Percentiles rank a stretch among this genome's conserved stretches.
Evolutionary conservation across 768 basidiomycete genomes (phyloP).

Genomic region (Kwoniella europaea): DNA sequence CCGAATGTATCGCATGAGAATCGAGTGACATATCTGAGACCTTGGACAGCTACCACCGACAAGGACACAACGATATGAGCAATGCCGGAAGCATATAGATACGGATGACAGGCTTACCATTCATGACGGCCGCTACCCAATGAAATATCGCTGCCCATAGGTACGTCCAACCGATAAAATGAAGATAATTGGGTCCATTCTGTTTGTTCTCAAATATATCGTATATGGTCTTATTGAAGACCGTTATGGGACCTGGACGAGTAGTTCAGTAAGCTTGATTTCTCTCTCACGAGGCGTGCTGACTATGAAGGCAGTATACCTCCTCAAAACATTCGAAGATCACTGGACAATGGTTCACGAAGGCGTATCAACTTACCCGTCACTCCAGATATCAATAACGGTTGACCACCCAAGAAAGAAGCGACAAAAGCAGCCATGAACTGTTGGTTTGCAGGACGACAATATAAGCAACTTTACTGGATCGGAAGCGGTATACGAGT

Average conservation of each 20-base stretch:
- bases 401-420: constrained; percentile 85
- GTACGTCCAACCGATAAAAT: constrained; percentile 91
- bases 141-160: constrained; percentile 81
- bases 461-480: too few species aligned
- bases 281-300: too few species aligned
- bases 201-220: constrained; percentile 64
- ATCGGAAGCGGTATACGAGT: too few species aligned
- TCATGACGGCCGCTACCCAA: constrained; percentile 77
- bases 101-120: constrained; percentile 63
- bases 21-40: constrained; percentile 81
- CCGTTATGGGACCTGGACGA: constrained; percentile 77
- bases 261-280: background rate
- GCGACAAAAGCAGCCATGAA: constrained; percentile 91
- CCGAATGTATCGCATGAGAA: constrained; percentile 93
- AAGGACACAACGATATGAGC: background rate
- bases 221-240: constrained; percentile 88
- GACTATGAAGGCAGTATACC: too few species aligned
- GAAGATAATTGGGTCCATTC: constrained; percentile 72
- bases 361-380: constrained; percentile 64
- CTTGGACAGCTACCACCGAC: constrained; percentile 63
- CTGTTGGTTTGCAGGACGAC: constrained; percentile 55
- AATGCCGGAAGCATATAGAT: background rate
- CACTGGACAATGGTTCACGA: background rate
- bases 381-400: constrained; percentile 87
- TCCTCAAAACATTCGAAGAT: background rate